phyloP scores from a whole-genome alignment of 2,329 filamentous ascomycete species.

The Aspergillus sp. region DNA sequence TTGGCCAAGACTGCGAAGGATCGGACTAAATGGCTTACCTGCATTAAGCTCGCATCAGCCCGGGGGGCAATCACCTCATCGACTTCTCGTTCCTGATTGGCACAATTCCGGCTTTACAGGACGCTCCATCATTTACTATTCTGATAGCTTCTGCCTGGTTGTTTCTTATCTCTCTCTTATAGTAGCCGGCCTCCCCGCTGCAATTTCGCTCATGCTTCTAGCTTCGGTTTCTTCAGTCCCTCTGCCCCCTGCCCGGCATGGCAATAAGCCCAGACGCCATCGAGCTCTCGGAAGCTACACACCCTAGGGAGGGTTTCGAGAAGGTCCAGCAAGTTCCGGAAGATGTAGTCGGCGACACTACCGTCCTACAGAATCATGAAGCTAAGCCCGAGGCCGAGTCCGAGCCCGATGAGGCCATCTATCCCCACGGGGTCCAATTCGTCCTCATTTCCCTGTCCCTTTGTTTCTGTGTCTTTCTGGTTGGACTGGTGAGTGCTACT shows the following conservation, averaged over 20 bases:
- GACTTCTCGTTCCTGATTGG: background rate
- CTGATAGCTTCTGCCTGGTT: background rate
- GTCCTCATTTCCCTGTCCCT: conserved; percentile 2
- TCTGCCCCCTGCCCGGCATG: background rate
- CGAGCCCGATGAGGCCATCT: background rate
- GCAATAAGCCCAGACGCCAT: background rate
- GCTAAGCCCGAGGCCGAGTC: background rate
- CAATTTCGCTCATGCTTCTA: background rate
- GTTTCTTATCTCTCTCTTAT: background rate
- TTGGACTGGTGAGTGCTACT: background rate
- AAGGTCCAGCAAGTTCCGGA: background rate
- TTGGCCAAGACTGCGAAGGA: background rate
- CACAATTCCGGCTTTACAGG: background rate
- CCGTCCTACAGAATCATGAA: background rate
- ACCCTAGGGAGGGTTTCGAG: background rate
- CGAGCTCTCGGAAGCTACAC: background rate
- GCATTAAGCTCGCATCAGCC: background rate
- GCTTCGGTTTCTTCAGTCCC: background rate
- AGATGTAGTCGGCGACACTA: background rate
- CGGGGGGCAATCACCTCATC: background rate
- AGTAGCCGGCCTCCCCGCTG: background rate
- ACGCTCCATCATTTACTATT: background rate
- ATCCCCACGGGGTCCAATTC: background rate
- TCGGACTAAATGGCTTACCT: background rate
- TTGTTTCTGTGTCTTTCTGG: conserved; percentile 6